Evolutionary conservation across 2,329 filamentous ascomycete genomes (phyloP).

Genomic region (Westerdykella ornata): DNA sequence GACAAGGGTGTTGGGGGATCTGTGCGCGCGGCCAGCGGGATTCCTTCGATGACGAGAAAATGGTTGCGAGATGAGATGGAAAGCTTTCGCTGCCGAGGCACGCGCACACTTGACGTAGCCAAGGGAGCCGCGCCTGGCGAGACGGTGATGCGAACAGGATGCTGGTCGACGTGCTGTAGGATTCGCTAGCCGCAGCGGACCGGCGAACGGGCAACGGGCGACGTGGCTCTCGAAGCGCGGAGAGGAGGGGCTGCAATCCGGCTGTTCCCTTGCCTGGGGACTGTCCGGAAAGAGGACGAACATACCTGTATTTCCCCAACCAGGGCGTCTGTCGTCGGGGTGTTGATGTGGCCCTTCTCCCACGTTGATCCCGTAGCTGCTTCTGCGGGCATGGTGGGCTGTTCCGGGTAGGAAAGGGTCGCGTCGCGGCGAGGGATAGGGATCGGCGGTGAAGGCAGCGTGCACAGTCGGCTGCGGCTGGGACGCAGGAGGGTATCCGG

Average conservation of each 20-base stretch:
- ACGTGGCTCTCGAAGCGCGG: no score
- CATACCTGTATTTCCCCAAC: constrained; percentile 37
- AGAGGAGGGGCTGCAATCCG: no score
- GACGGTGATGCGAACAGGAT: no score
- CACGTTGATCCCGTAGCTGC: constrained; percentile 36
- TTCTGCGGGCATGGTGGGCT: constrained; percentile 33
- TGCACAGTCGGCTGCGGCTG: constrained; percentile 36
- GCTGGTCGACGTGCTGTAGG: no score
- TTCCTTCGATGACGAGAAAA: no score
- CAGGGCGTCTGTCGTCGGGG: constrained; percentile 27
- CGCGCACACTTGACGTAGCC: no score
- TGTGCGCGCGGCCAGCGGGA: constrained; percentile 6
- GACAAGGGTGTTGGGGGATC: constrained; percentile 12
- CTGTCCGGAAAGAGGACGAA: constrained; percentile 4
- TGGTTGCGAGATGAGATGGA: background rate
- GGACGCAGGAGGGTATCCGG: constrained; percentile 29
- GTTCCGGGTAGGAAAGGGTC: constrained; percentile 42
- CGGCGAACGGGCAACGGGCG: no score
- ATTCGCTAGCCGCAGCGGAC: no score
- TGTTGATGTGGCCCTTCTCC: constrained; percentile 24
- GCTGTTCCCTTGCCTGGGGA: no score
- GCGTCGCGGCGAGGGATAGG: constrained; percentile 42
- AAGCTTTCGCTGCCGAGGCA: background rate
- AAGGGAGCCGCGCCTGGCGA: no score
- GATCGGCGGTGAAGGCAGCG: constrained; percentile 41